Percentiles rank a stretch among this genome's conserved stretches.
Evolutionary conservation across 345 rosid species (phyloP).

Genomic region (Eucalyptus caleyi): DNA sequence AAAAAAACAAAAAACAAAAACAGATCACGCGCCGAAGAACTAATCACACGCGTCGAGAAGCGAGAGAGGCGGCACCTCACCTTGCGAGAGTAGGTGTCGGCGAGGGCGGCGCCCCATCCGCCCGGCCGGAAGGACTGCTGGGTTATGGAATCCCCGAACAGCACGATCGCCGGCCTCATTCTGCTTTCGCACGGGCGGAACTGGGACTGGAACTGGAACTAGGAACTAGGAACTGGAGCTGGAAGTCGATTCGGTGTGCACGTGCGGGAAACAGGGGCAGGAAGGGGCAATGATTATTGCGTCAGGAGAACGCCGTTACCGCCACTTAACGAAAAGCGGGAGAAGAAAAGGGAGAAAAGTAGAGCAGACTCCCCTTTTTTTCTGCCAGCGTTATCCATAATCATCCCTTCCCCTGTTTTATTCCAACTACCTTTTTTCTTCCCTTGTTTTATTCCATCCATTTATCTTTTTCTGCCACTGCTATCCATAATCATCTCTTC

Average conservation of each 20-base stretch:
- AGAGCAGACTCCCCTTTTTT: neutral
- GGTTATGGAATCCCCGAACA: slow-evolving; percentile 91
- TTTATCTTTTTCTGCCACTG: too few relatives aligned
- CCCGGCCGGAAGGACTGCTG: slow-evolving; percentile 64
- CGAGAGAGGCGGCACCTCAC: neutral
- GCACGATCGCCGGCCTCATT: slow-evolving; percentile 69
- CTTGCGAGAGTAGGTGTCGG: slow-evolving; percentile 75
- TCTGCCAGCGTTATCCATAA: too few relatives aligned
- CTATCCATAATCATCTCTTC: too few relatives aligned
- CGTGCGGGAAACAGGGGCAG: neutral
- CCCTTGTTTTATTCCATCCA: too few relatives aligned
- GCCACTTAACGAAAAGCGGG: neutral
- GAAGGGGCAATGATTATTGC: neutral
- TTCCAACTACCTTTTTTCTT: too few relatives aligned
- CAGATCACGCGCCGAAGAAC: neutral
- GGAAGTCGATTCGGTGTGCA: neutral
- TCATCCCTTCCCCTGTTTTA: too few relatives aligned
- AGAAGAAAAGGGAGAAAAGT: neutral
- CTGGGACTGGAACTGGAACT: too few relatives aligned
- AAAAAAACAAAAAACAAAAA: neutral
- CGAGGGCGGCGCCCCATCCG: slow-evolving; percentile 89
- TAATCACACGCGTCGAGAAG: neutral
- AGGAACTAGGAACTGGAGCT: neutral
- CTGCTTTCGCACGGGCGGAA: neutral
- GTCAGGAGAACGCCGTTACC: neutral